Percentiles rank a stretch among this genome's conserved stretches.
These are phyloP conservation scores for Naganishia antarctica DNA, from an alignment of 768 basidiomycete genomes.

Conservation along the genomic window DNA sequence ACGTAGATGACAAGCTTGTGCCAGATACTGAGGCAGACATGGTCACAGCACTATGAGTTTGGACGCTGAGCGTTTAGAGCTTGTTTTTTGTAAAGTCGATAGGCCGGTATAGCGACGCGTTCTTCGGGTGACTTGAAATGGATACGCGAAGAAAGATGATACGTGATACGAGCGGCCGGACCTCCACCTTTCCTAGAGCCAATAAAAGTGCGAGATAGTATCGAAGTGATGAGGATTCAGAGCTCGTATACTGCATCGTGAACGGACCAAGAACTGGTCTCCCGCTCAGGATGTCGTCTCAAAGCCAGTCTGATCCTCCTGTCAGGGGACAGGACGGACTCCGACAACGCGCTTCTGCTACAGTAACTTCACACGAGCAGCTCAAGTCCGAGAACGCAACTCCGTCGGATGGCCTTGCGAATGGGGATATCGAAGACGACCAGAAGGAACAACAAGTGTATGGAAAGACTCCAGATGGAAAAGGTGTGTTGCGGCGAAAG, in stretches of 20 bases:
- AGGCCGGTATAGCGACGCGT: no score
- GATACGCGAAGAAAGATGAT: background rate
- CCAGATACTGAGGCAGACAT: no score
- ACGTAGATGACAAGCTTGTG: no score
- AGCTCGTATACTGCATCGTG: no score
- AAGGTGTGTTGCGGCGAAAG: constrained; percentile 58
- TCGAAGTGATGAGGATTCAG: background rate
- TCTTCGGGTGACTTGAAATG: no score
- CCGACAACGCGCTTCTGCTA: background rate
- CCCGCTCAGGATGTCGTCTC: background rate
- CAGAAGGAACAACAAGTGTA: constrained; percentile 11
- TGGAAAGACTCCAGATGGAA: constrained; percentile 67
- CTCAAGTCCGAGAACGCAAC: background rate
- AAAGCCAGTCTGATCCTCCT: background rate
- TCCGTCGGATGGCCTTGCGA: background rate
- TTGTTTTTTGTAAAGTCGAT: no score
- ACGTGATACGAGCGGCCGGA: no score
- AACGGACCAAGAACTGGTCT: no score
- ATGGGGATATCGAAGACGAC: background rate
- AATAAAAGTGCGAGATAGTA: background rate
- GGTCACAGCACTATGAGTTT: no score
- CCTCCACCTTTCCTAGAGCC: constrained; percentile 1
- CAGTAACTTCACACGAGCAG: background rate
- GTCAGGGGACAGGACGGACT: background rate
- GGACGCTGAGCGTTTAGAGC: no score